A percentile compares a stretch with the other conserved stretches of the same genome.
These are phyloP conservation scores for Geotrichum carabidarum DNA, from an alignment of 1,139 yeast genomes.

Conservation along the genomic window DNA sequence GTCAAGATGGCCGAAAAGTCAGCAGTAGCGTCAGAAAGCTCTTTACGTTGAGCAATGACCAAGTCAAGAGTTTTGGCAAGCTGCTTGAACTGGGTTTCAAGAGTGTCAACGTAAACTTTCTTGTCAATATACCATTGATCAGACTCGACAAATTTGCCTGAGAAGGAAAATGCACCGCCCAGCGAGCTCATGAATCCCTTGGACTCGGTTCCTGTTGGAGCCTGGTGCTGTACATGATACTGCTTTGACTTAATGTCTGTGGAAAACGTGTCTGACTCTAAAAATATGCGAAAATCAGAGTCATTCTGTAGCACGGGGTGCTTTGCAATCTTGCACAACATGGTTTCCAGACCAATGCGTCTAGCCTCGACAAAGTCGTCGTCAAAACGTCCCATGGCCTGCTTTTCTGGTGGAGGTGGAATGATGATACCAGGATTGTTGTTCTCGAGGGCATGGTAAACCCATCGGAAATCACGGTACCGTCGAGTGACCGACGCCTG, in stretches of 20 bases:
- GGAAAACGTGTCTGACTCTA: constrained; percentile 66
- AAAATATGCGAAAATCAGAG: constrained; percentile 68
- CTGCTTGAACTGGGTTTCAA: constrained; percentile 68
- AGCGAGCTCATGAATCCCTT: constrained; percentile 57
- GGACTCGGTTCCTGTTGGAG: constrained; percentile 16
- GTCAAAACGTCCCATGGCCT: constrained; percentile 82
- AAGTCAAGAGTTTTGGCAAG: constrained; percentile 68
- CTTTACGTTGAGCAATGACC: constrained; percentile 71
- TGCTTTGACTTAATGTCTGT: constrained; percentile 41
- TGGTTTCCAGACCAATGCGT: constrained; percentile 77
- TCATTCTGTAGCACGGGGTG: constrained; percentile 60
- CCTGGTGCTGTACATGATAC: constrained; percentile 8
- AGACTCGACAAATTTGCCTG: constrained; percentile 62
- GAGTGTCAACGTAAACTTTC: constrained; percentile 60
- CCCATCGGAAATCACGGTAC: constrained; percentile 80
- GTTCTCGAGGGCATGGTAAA: constrained; percentile 78
- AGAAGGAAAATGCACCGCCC: constrained; percentile 49
- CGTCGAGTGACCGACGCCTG: constrained; percentile 61
- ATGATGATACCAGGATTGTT: constrained; percentile 87
- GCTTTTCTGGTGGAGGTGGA: constrained; percentile 97
- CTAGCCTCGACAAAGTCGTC: constrained; percentile 85
- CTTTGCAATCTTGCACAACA: constrained; percentile 66
- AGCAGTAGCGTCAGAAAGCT: constrained; percentile 58
- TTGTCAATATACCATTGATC: constrained; percentile 73
- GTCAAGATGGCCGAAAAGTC: constrained; percentile 55